Percentiles rank a stretch among this genome's conserved stretches.
Conservation (phyloP, 1,284 basidiomycete species). For the Cutaneotrichosporon cavernicola region DNA sequence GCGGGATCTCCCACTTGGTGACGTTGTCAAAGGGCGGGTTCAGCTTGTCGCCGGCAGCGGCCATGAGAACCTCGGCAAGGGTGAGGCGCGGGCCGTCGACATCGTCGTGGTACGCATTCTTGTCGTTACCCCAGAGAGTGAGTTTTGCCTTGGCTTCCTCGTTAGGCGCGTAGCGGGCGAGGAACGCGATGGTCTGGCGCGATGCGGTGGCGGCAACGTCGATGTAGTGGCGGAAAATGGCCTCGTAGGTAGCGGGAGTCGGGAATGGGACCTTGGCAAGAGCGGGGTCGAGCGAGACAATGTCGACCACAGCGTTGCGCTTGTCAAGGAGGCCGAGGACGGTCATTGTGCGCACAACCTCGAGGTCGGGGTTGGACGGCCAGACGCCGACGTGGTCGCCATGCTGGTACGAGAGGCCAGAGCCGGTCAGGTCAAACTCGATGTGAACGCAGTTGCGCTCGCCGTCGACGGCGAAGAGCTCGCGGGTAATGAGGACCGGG, state of each 20-base stretch:
- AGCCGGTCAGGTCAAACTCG: conserved; percentile 91
- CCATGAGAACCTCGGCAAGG: conserved; percentile 85
- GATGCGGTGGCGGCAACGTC: conserved; percentile 91
- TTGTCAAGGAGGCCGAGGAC: conserved; percentile 75
- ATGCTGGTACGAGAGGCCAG: conserved; percentile 96
- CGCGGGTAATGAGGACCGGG: conserved; percentile 71
- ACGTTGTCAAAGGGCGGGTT: conserved; percentile 59
- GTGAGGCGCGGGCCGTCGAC: conserved; percentile 81
- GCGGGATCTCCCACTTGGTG: conserved; percentile 84
- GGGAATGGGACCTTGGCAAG: conserved; percentile 99
- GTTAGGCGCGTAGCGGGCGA: conserved; percentile 85
- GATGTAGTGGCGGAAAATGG: conserved; percentile 93
- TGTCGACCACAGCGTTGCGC: conserved; percentile 77
- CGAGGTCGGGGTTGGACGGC: conserved; percentile 89
- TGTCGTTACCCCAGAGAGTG: conserved; percentile 77
- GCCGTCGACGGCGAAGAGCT: conserved; percentile 73
- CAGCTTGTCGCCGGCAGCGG: conserved; percentile 74
- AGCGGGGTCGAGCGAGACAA: conserved; percentile 94
- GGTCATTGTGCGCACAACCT: conserved; percentile 84
- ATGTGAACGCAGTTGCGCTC: conserved; percentile 94
- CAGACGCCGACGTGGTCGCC: conserved; percentile 97
- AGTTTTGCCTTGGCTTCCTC: conserved; percentile 73
- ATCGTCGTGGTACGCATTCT: conserved; percentile 75
- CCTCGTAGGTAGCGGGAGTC: conserved; percentile 88
- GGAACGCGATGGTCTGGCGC: conserved; percentile 83